Conservation (phyloP, 768 basidiomycete species). For the Cantharellus anzutake region DNA sequence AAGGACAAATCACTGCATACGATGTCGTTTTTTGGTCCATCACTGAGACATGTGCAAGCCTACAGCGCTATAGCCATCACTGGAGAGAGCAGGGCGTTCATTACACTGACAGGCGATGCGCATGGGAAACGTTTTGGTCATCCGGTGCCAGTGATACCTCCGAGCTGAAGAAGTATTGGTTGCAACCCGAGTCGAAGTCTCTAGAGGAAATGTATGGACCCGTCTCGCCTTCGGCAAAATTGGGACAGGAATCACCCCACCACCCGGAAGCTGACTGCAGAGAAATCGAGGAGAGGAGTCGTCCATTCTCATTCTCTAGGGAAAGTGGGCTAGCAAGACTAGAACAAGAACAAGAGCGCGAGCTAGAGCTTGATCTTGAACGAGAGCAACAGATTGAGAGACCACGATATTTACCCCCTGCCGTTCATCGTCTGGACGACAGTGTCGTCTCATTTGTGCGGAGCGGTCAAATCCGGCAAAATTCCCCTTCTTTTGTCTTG, state of each 20-base stretch:
- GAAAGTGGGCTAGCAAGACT: conserved; percentile 13
- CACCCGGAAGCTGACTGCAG: neutral
- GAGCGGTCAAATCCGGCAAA: neutral
- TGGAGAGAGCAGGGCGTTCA: neutral
- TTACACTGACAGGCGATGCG: neutral
- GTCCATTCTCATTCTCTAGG: too few relatives aligned
- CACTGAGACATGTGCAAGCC: neutral
- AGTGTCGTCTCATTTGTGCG: neutral
- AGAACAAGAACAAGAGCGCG: conserved; percentile 34
- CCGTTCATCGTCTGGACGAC: conserved; percentile 14
- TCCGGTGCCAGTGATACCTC: neutral
- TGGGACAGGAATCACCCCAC: neutral
- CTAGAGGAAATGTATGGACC: conserved; percentile 20
- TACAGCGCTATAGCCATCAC: neutral
- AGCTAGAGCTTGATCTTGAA: conserved; percentile 26
- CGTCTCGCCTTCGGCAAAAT: too few relatives aligned
- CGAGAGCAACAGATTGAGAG: conserved; percentile 18
- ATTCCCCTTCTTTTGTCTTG: neutral
- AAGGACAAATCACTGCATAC: neutral
- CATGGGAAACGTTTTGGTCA: neutral
- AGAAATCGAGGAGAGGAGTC: neutral
- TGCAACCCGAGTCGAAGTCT: conserved; percentile 22
- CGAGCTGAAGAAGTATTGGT: conserved; percentile 15
- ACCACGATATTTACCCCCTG: conserved; percentile 16
- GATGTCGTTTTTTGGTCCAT: conserved; percentile 17